These are phyloP conservation scores for Penicillium sp. DNA, from an alignment of 2,329 filamentous ascomycete genomes.

Conservation along the genomic window DNA sequence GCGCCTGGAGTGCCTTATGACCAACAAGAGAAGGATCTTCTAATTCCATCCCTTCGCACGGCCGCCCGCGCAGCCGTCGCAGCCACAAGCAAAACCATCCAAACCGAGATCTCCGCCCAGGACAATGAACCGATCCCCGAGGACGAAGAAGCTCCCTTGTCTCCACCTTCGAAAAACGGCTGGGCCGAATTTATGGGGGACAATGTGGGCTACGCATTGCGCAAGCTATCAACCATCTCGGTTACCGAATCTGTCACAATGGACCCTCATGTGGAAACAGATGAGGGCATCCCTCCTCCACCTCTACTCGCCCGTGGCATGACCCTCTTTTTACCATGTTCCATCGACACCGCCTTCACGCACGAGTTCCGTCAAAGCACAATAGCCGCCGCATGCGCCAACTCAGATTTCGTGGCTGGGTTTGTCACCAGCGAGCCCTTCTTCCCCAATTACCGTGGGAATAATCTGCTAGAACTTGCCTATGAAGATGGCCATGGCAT, in stretches of 20 bases:
- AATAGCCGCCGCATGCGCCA: slow-evolving; percentile 39
- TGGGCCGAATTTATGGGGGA: slow-evolving; percentile 27
- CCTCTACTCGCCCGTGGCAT: slow-evolving; percentile 39
- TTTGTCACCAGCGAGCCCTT: slow-evolving; percentile 39
- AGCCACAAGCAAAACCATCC: slow-evolving; percentile 38
- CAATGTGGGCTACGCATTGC: slow-evolving; percentile 26
- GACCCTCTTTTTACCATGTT: slow-evolving; percentile 37
- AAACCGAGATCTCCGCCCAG: slow-evolving; percentile 42
- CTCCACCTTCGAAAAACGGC: slow-evolving; percentile 12
- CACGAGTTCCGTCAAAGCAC: slow-evolving; percentile 35
- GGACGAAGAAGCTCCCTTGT: slow-evolving; percentile 9
- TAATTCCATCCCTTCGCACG: slow-evolving; percentile 43
- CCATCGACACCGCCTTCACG: slow-evolving; percentile 31
- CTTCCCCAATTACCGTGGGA: slow-evolving; percentile 31
- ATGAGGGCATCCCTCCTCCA: slow-evolving; percentile 30
- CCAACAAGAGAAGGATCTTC: slow-evolving; percentile 40
- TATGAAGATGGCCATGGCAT: slow-evolving; percentile 14
- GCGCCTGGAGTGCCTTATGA: slow-evolving; percentile 35
- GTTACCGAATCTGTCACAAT: slow-evolving; percentile 42
- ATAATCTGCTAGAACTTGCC: slow-evolving; percentile 29
- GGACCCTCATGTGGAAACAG: slow-evolving; percentile 27
- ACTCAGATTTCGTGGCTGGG: slow-evolving; percentile 43
- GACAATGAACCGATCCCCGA: slow-evolving; percentile 21
- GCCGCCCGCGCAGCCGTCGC: slow-evolving; percentile 45
- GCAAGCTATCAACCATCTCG: slow-evolving; percentile 44